A percentile compares a stretch with the other conserved stretches of the same genome.
Conservation (phyloP, 495 filamentous ascomycete species). For the Daldinia concentrica region DNA sequence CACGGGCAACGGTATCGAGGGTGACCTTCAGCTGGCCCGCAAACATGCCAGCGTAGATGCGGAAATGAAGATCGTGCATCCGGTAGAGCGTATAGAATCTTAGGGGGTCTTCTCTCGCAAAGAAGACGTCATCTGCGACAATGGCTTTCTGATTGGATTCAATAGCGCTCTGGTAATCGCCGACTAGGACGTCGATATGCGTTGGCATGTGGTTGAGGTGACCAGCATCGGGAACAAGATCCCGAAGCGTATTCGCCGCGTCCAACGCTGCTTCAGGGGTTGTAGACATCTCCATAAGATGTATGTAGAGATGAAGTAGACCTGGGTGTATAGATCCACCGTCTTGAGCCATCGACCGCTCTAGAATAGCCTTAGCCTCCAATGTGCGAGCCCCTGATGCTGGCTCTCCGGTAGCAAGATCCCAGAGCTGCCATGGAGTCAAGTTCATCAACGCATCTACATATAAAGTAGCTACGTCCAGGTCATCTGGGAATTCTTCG, state of each 20-base stretch:
- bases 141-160: constrained; percentile 71
- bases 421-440: constrained; percentile 74
- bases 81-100: constrained; percentile 77
- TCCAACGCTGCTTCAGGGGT: constrained; percentile 66
- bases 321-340: constrained; percentile 65
- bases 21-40: constrained; percentile 65
- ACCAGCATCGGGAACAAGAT: constrained; percentile 70
- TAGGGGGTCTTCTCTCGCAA: constrained; percentile 57
- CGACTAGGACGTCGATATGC: constrained; percentile 72
- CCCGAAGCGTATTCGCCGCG: constrained; percentile 66
- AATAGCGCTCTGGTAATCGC: constrained; percentile 70
- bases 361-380: constrained; percentile 65
- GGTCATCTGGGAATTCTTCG: constrained; percentile 60
- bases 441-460: constrained; percentile 75
- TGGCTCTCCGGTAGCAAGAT: constrained; percentile 66
- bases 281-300: constrained; percentile 77
- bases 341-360: constrained; percentile 57
- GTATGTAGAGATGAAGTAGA: constrained; percentile 74
- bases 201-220: constrained; percentile 80
- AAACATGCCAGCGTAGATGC: constrained; percentile 77
- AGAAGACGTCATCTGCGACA: constrained; percentile 67
- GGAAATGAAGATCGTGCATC: constrained; percentile 72
- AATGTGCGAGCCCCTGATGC: constrained; percentile 62
- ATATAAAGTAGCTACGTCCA: constrained; percentile 69
- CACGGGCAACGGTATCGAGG: constrained; percentile 60